A percentile compares a stretch with the other conserved stretches of the same genome.
These are phyloP conservation scores for Cicer arietinum DNA, from an alignment of 306 rosid genomes.

Conservation along the genomic window DNA sequence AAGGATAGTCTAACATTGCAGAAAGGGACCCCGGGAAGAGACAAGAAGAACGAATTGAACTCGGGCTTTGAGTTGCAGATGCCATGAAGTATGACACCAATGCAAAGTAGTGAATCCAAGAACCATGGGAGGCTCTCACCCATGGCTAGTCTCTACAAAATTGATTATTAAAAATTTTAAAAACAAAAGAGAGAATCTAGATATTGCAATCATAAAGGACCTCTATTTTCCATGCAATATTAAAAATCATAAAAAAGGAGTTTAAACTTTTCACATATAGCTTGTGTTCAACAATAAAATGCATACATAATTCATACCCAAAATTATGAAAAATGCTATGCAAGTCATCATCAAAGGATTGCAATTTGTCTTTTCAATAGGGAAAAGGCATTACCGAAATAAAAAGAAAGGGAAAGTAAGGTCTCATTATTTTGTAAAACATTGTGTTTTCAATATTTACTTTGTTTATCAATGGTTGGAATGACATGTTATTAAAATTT, in stretches of 20 bases:
- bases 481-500: too few species aligned
- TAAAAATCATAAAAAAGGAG: not conserved
- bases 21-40: constrained; percentile 55
- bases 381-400: constrained; percentile 5
- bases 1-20: constrained; percentile 60
- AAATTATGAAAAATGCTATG: not conserved
- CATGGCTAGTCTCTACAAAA: constrained; percentile 80
- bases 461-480: too few species aligned
- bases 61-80: constrained; percentile 73
- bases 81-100: constrained; percentile 88
- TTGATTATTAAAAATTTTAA: constrained; percentile 22
- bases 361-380: not conserved
- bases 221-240: not conserved
- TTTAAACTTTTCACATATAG: constrained; percentile 8
- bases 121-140: constrained; percentile 80
- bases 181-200: constrained; percentile 32
- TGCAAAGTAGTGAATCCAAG: constrained; percentile 80
- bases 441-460: too few species aligned
- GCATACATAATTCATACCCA: constrained; percentile 22
- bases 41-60: constrained; percentile 65
- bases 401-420: not conserved
- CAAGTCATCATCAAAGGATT: not conserved
- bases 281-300: constrained; percentile 26
- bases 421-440: too few species aligned
- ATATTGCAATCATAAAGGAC: constrained; percentile 26